phyloP scores from a whole-genome alignment of 163 green algal species.

The Volvox carteri region DNA sequence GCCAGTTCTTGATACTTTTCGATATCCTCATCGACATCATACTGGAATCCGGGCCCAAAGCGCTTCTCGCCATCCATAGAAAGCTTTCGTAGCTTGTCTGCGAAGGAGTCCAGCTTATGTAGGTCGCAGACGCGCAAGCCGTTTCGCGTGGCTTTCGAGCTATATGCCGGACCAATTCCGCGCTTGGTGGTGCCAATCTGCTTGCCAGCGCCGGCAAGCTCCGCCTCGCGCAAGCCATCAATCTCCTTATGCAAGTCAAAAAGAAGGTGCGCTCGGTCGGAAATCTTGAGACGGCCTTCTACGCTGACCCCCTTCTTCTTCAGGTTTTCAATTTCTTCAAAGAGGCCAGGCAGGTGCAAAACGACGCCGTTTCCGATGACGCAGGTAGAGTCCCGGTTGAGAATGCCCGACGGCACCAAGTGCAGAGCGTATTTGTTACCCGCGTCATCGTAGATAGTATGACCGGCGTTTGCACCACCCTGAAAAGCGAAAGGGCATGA shows the following conservation, averaged over 20 bases:
- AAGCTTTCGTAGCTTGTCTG: slow-evolving; percentile 85
- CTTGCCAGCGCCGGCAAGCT: slow-evolving; percentile 83
- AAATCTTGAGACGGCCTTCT: slow-evolving; percentile 91
- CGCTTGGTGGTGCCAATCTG: slow-evolving; percentile 98
- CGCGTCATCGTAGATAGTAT: slow-evolving; percentile 98
- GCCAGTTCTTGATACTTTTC: slow-evolving; percentile 84
- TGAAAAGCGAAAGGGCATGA: slow-evolving; percentile 60
- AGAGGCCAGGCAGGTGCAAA: slow-evolving; percentile 95
- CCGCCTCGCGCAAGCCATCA: slow-evolving; percentile 88
- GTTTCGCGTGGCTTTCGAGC: slow-evolving; percentile 95
- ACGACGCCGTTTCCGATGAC: slow-evolving; percentile 99
- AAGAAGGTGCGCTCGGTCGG: slow-evolving; percentile 95
- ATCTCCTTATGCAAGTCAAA: slow-evolving; percentile 99
- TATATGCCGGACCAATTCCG: slow-evolving; percentile 99
- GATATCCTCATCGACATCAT: slow-evolving; percentile 94
- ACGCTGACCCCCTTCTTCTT: slow-evolving; percentile 81
- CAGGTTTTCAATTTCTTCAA: slow-evolving; percentile 95
- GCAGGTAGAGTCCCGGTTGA: slow-evolving; percentile 92
- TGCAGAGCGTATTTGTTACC: slow-evolving; percentile 98
- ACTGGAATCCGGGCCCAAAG: slow-evolving; percentile 86
- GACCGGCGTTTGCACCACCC: slow-evolving; percentile 98
- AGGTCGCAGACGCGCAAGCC: slow-evolving; percentile 96
- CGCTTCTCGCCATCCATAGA: slow-evolving; percentile 83
- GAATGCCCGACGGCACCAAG: slow-evolving; percentile 96
- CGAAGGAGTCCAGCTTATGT: slow-evolving; percentile 59